A percentile compares a stretch with the other conserved stretches of the same genome.
Conservation (phyloP, 1,284 basidiomycete species). For the Pterula multifida region DNA sequence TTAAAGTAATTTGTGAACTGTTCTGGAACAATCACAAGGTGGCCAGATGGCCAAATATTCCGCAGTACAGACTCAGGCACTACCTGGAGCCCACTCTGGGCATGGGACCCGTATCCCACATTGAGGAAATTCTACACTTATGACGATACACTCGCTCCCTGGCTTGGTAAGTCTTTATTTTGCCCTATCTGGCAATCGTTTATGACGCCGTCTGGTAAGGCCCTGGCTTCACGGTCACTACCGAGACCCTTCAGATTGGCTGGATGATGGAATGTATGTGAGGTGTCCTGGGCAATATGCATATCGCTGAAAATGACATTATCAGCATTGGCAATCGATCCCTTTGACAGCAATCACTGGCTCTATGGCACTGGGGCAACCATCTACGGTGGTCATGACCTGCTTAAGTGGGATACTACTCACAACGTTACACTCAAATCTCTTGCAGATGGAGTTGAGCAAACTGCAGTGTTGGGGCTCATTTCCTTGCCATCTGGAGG, state of each 20-base stretch:
- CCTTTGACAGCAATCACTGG: slow-evolving; percentile 56
- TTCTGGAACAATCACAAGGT: slow-evolving; percentile 19
- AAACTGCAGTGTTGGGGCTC: slow-evolving; percentile 41
- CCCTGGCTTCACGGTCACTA: slow-evolving; percentile 25
- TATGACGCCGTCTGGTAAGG: not conserved
- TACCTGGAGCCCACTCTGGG: slow-evolving; percentile 47
- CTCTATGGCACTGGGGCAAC: slow-evolving; percentile 55
- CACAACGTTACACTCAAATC: slow-evolving; percentile 49
- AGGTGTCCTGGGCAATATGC: not conserved
- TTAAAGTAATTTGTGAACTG: not conserved
- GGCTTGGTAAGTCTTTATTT: slow-evolving; percentile 30
- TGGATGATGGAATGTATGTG: slow-evolving; percentile 39
- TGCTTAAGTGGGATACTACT: slow-evolving; percentile 40
- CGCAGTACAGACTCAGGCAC: slow-evolving; percentile 42
- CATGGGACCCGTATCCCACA: slow-evolving; percentile 34
- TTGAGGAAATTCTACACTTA: slow-evolving; percentile 44
- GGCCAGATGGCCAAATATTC: slow-evolving; percentile 58
- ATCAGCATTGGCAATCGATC: slow-evolving; percentile 40
- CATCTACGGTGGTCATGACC: slow-evolving; percentile 45
- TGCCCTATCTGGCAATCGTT: too few relatives aligned
- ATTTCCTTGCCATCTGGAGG: slow-evolving; percentile 35
- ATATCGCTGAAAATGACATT: not conserved
- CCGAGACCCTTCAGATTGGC: slow-evolving; percentile 28
- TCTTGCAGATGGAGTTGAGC: slow-evolving; percentile 53
- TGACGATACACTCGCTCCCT: slow-evolving; percentile 41